Evolutionary conservation across 345 rosid species (phyloP).

Genomic region (Corchorus olitorius): DNA sequence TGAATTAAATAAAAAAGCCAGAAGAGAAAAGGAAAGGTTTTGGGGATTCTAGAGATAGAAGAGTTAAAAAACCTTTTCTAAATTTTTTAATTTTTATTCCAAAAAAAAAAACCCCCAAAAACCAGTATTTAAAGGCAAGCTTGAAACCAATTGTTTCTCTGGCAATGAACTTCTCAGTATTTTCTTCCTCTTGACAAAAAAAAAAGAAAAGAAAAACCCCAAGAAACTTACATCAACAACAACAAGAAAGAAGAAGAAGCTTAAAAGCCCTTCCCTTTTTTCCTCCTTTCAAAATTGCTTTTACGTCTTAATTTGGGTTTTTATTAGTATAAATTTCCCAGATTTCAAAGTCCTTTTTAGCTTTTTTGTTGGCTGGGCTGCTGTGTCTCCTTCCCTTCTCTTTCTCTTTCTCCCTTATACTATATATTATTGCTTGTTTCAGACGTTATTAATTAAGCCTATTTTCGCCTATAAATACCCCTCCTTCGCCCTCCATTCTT

Average conservation of each 20-base stretch:
- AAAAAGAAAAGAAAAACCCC: not conserved
- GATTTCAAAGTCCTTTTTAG: constrained; percentile 15
- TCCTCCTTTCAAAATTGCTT: no score
- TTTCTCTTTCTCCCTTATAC: not conserved
- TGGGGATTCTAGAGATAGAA: constrained; percentile 31
- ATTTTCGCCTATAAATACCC: constrained; percentile 18
- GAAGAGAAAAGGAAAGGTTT: constrained; percentile 7
- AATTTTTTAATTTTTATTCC: not conserved
- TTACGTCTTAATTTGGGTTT: no score
- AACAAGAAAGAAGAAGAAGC: not conserved
- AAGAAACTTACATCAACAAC: not conserved
- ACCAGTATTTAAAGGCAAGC: constrained; percentile 37
- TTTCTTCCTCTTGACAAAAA: not conserved
- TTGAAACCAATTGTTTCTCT: constrained; percentile 11
- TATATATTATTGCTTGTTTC: constrained; percentile 24
- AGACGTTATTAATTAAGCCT: constrained; percentile 30
- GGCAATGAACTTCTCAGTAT: constrained; percentile 30
- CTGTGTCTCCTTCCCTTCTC: not conserved
- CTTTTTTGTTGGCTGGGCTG: not conserved
- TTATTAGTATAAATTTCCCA: constrained; percentile 5
- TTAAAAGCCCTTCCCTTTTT: not conserved
- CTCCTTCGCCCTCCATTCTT: not conserved
- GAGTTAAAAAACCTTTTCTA: not conserved
- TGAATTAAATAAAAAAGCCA: constrained; percentile 17
- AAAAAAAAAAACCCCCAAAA: not conserved